phyloP scores from a whole-genome alignment of 192 early-diverging fungal species.

The Spizellomyces punctatus region DNA sequence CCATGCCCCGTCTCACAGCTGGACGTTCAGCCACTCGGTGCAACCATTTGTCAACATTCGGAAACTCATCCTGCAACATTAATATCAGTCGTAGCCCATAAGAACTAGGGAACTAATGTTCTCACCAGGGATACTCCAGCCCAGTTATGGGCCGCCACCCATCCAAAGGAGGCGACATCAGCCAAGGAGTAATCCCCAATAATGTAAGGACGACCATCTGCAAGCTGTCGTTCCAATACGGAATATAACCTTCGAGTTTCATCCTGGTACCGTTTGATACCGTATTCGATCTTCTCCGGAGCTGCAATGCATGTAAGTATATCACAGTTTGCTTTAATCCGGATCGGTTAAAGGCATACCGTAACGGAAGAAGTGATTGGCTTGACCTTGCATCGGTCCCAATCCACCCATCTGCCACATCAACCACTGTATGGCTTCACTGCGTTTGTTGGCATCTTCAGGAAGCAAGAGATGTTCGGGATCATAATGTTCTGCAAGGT shows the following conservation, averaged over 20 bases:
- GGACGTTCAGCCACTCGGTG: conserved; percentile 38
- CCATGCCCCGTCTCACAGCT: conserved; percentile 44
- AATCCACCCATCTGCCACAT: conserved; percentile 52
- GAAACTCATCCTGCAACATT: conserved; percentile 28
- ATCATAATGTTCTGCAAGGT: conserved; percentile 59
- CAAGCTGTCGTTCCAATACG: conserved; percentile 37
- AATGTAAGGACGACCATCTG: conserved; percentile 30
- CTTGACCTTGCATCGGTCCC: conserved; percentile 57
- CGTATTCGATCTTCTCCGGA: conserved; percentile 57
- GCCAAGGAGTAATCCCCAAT: conserved; percentile 50
- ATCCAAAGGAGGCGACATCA: conserved; percentile 54
- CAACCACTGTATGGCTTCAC: conserved; percentile 56
- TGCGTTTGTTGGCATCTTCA: conserved; percentile 42
- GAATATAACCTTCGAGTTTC: conserved; percentile 53
- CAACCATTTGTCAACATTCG: conserved; percentile 49
- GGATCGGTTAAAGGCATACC: not conserved
- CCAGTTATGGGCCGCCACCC: conserved; percentile 32
- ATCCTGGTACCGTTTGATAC: conserved; percentile 54
- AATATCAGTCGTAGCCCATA: no score
- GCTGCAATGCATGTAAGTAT: conserved; percentile 19
- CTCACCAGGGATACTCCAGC: conserved; percentile 27
- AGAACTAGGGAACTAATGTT: no score
- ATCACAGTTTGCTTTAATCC: no score
- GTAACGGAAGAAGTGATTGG: conserved; percentile 47
- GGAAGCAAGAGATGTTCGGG: conserved; percentile 47